Evolutionary conservation across 2,329 filamentous ascomycete genomes (phyloP).

Genomic region (Ophiostoma ips): DNA sequence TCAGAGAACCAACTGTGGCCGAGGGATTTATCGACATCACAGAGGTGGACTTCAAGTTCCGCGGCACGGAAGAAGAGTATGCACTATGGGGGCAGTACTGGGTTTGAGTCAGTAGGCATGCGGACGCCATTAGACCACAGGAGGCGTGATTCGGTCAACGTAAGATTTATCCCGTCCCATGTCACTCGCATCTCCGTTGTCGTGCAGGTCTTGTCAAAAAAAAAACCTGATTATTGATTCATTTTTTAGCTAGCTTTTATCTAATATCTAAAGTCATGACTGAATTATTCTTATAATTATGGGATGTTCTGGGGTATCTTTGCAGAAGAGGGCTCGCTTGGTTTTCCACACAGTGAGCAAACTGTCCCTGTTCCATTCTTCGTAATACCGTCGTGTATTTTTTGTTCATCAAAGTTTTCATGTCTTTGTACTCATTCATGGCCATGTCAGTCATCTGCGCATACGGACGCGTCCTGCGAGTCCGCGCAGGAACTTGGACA

Average conservation of each 20-base stretch:
- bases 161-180: no score
- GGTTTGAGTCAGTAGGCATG: slow-evolving; percentile 33
- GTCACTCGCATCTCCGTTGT: no score
- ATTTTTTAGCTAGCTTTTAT: not conserved
- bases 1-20: slow-evolving; percentile 52
- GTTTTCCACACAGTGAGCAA: not conserved
- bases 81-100: slow-evolving; percentile 66
- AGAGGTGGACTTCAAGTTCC: slow-evolving; percentile 62
- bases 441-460: not conserved
- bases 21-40: slow-evolving; percentile 80
- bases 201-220: no score
- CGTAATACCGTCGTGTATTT: no score
- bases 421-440: not conserved
- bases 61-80: slow-evolving; percentile 54
- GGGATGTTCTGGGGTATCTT: not conserved
- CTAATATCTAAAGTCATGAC: not conserved
- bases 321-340: not conserved
- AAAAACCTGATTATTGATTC: no score
- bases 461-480: slow-evolving; percentile 23
- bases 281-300: no score
- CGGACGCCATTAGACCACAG: no score
- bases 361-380: not conserved
- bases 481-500: slow-evolving; percentile 32
- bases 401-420: no score
- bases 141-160: no score